Evolutionary conservation across 495 filamentous ascomycete genomes (phyloP), one percentile per base, ranked within the genome.

Genomic region (Penicillium desertorum): DNA sequence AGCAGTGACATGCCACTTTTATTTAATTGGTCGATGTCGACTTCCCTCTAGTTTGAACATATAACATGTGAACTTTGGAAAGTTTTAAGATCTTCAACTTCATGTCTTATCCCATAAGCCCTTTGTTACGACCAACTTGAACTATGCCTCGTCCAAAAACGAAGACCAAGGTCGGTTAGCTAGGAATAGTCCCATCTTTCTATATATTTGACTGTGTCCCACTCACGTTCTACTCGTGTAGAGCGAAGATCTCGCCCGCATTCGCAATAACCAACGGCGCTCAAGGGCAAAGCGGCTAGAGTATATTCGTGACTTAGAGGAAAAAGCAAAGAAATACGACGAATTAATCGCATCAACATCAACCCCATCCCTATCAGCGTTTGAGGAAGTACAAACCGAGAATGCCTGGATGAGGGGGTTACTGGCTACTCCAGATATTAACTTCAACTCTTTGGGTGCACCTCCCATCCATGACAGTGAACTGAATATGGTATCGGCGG

Each of bases 211-310:
- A 37, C 8, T 29, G 7, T 25, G 6, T 48, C 46, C 3, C 4
- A 12, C 41, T 46, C 45, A 46, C 6, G 2, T 27, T n/a, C 25
- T n/a, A n/a, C 6, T n/a, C 43, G 2, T 29, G 6, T 44, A 62
- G 55, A 39, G 48, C 45, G 55, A 62, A 14, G 39, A 62, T 43
- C 59, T 62, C 22, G 54, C 56, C 45, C 55, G 59, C 27, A 43
- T 58, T 34, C 59, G 59, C 39, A 49, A 58, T 46, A 62, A 62
- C 37, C 59, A 62, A 36, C 43, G 59, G 23, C 57, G 51, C 43
- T 62, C 37, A 30, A 57, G 59, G 27, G 48, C 51, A 42, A 57
- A 55, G 11, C 37, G 34, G 5, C 42, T 47, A 9, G 49, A 54
- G 19, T 62, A 62, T 27, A 29, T 62, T 16, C 49, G 32, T 5